Base-by-base conservation (phyloP, 2,329 filamentous ascomycete species). In the Colletotrichum zoysiae region DNA sequence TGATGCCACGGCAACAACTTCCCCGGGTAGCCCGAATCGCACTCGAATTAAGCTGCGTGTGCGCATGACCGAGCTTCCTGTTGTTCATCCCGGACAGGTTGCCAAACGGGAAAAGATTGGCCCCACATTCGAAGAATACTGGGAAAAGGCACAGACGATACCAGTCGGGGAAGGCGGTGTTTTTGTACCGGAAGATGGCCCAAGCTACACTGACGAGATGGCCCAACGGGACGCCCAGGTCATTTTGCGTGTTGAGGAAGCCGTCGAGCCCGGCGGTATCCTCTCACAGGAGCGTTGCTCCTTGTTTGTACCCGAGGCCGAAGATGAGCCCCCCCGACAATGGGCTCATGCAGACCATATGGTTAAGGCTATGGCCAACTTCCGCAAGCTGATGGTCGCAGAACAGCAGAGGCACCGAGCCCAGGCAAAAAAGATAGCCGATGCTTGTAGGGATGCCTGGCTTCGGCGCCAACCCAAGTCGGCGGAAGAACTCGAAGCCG, bases 321-420 rank as follows among this genome's bases (percentile, higher is more conserved):
- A 84, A 71, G 91, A 93, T 68, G 93, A 97, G 76, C 93, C 93
- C 0, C 88, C 90, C 0, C 87, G 88, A 64, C 94, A 96, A 77
- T 98, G 94, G 85, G 91, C 92, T n/a, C 95, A 97, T 76, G 88
- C 90, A 78, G 95, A 98, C 78, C 93, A 98, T 78, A 86, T 98
- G 65, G 86, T 93, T 57, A 91, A 91, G 58, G 95, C 97, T 73
- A 91, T 93, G 70, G 79, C 92, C 16, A 92, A 95, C 76, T 95
- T 98, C 76, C 90, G 93, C 59, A 93, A 91, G 76, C 86, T 98
- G 46, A 89, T 98, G 83, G 82, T 91, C 3, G 89, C 90, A 69
- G 96, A 99, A 80, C 93, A 95, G 76, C 89, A 89, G 74, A 87
- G 91, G 16, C 95, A 98, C 81, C 90, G 90, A 46, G 86, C 88